These are phyloP conservation scores for Fusarium metavorans DNA, from an alignment of 2,329 filamentous ascomycete species.

Conservation along the genomic window DNA sequence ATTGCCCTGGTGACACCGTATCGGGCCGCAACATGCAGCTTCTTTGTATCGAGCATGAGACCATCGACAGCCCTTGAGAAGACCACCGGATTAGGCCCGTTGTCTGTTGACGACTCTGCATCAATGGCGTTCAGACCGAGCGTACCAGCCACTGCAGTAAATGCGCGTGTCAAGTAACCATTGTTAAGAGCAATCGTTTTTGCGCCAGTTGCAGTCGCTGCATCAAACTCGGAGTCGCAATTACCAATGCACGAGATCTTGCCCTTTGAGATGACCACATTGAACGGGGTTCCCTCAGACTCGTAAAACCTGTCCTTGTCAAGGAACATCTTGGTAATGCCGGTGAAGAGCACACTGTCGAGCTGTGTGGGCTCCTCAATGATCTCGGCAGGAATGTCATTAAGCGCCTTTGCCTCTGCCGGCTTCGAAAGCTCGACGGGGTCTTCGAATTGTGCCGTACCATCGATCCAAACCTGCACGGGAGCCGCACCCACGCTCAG, in stretches of 20 bases:
- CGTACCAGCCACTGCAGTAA: conserved; percentile 70
- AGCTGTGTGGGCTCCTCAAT: conserved; percentile 55
- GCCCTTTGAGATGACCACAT: conserved; percentile 65
- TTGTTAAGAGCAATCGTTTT: conserved; percentile 63
- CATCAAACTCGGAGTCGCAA: conserved; percentile 60
- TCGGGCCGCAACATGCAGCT: conserved; percentile 63
- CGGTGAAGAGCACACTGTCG: conserved; percentile 65
- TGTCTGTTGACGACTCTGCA: conserved; percentile 66
- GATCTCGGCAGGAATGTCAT: conserved; percentile 55
- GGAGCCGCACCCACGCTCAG: conserved; percentile 70
- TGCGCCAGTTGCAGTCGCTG: conserved; percentile 49
- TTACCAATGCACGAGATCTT: conserved; percentile 67
- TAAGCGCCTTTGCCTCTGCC: conserved; percentile 51
- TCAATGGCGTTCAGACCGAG: conserved; percentile 75
- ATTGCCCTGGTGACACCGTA: conserved; percentile 71
- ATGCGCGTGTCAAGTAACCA: conserved; percentile 70
- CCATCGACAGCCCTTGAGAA: conserved; percentile 72
- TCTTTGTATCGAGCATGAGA: conserved; percentile 66
- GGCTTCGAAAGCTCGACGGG: conserved; percentile 68
- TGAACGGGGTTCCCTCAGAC: conserved; percentile 53
- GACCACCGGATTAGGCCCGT: conserved; percentile 57
- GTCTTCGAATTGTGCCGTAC: conserved; percentile 64
- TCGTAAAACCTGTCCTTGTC: conserved; percentile 53
- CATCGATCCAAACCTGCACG: conserved; percentile 74
- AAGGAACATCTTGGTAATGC: conserved; percentile 65